phyloP scores from a whole-genome alignment of 805 yeast species.

The Sugiyamaella marilandica region DNA sequence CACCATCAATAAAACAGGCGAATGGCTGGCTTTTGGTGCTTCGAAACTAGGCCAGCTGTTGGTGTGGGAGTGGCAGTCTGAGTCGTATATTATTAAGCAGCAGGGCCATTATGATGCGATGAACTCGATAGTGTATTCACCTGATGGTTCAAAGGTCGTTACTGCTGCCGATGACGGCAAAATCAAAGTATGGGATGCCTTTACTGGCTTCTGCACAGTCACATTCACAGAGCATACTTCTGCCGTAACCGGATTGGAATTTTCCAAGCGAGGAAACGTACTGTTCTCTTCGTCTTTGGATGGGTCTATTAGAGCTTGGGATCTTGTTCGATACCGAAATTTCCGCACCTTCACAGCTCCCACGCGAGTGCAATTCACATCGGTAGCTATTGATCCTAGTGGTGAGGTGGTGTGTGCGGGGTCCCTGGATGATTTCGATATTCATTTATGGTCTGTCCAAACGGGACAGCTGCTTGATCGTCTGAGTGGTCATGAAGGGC shows the following conservation, averaged over 20 bases:
- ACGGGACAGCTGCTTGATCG: conserved; percentile 87
- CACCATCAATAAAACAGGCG: conserved; percentile 75
- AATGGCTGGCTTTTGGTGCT: conserved; percentile 96
- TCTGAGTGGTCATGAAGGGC: conserved; percentile 92
- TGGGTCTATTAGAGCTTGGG: conserved; percentile 98
- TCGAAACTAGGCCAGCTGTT: conserved; percentile 83
- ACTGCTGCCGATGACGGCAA: conserved; percentile 97
- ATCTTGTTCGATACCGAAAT: conserved; percentile 83
- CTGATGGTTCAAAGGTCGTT: conserved; percentile 88
- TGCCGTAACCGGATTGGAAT: conserved; percentile 80
- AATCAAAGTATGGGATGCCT: conserved; percentile 92
- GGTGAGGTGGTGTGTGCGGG: conserved; percentile 98
- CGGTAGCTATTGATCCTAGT: conserved; percentile 92
- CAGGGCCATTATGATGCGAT: conserved; percentile 95
- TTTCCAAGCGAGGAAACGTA: conserved; percentile 87
- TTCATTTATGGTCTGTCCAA: conserved; percentile 96
- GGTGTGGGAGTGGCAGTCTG: conserved; percentile 99
- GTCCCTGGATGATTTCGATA: conserved; percentile 80
- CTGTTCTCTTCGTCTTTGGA: conserved; percentile 87
- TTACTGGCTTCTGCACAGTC: conserved; percentile 85
- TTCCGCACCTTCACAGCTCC: conserved; percentile 94
- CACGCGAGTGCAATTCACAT: conserved; percentile 77
- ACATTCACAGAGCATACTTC: conserved; percentile 90
- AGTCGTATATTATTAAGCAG: conserved; percentile 88
- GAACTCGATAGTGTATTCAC: conserved; percentile 80